These are phyloP conservation scores for Tetrahymena malaccensis DNA, from an alignment of 73 alveolate genomes.

Conservation along the genomic window DNA sequence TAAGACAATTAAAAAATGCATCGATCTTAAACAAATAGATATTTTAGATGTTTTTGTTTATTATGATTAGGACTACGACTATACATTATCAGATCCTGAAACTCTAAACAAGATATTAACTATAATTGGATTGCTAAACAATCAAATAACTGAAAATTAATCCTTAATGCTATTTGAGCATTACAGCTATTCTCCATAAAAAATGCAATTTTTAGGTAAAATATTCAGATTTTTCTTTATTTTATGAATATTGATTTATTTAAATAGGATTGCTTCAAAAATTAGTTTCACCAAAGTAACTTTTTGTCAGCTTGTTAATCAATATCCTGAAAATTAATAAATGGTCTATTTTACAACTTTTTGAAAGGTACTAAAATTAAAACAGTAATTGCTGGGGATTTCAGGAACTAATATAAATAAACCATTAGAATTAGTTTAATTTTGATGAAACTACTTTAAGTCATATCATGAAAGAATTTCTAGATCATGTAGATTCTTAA, in stretches of 20 bases:
- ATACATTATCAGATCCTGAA: background rate
- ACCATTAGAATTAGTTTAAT: background rate
- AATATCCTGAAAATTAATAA: background rate
- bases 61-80: background rate
- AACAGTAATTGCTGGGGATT: background rate
- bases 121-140: background rate
- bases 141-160: background rate
- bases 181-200: background rate
- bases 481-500: background rate
- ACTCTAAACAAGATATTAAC: background rate
- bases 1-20: background rate
- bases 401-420: background rate
- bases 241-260: background rate
- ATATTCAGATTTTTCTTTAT: background rate
- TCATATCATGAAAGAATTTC: background rate
- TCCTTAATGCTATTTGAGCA: background rate
- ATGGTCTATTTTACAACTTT: background rate
- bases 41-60: background rate
- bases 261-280: background rate
- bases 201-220: background rate
- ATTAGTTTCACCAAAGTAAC: background rate
- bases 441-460: background rate
- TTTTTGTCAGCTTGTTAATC: background rate
- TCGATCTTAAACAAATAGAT: background rate
- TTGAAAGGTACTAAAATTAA: background rate